Percentiles rank a stretch among this genome's conserved stretches.
Conservation (phyloP, 1,284 basidiomycete genomes). For the Sporisorium reilianum region DNA sequence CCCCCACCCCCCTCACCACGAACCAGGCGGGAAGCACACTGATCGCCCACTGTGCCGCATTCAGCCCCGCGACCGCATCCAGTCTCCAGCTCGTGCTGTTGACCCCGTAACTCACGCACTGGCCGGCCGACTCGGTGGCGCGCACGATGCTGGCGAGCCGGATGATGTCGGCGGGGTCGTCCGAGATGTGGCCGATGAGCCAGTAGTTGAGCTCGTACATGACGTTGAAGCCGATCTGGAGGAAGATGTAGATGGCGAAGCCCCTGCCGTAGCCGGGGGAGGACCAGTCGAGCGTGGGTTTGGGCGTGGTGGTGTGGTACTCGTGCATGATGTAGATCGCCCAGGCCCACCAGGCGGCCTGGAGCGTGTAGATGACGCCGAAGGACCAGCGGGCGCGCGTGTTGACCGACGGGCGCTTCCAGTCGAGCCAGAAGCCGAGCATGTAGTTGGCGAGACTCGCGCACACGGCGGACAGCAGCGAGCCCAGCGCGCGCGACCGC, state of each 20-base stretch:
- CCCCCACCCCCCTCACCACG: constrained; percentile 60
- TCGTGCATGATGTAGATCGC: constrained; percentile 63
- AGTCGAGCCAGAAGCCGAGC: constrained; percentile 69
- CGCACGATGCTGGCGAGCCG: constrained; percentile 64
- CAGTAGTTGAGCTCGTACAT: constrained; percentile 67
- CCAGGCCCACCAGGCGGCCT: constrained; percentile 67
- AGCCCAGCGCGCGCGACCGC: constrained; percentile 67
- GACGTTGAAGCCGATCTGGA: constrained; percentile 61
- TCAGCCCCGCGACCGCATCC: constrained; percentile 62
- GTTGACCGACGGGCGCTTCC: constrained; percentile 56
- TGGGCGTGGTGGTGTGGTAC: constrained; percentile 44
- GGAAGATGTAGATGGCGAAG: constrained; percentile 62
- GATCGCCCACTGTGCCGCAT: constrained; percentile 63
- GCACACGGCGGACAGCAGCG: constrained; percentile 66
- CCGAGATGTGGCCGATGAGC: constrained; percentile 47
- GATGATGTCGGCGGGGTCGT: constrained; percentile 60
- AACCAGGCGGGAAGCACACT: constrained; percentile 60
- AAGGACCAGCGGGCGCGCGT: constrained; percentile 55
- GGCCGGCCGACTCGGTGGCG: constrained; percentile 63
- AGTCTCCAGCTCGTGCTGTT: constrained; percentile 58
- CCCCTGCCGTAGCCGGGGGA: constrained; percentile 58
- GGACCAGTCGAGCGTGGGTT: constrained; percentile 62
- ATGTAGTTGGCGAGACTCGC: constrained; percentile 64
- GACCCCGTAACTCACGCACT: constrained; percentile 66
- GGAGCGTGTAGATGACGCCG: constrained; percentile 54